Evolutionary conservation across 2,329 filamentous ascomycete genomes (phyloP), one percentile per base, ranked within the genome.

Genomic region (Fusarium armeniacum): DNA sequence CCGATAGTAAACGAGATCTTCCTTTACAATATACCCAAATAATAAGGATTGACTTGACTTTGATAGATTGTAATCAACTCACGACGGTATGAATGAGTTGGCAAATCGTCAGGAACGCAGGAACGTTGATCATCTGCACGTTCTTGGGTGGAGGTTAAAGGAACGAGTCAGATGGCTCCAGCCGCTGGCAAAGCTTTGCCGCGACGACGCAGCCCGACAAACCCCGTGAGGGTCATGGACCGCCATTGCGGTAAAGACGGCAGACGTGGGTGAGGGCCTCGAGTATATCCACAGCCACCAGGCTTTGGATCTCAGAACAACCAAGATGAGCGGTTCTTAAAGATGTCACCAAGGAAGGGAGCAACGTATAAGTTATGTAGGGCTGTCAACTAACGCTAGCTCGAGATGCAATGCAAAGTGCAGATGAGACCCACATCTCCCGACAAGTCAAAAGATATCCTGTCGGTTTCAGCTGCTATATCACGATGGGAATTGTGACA

Each of bases 351-450:
- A 28, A 26, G n/a, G 33, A 51, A 51, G 28, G 30, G 35, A 35
- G 43, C 33, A 51, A 30, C 58, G 20, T 41, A 44, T 33, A 56
- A 56, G 28, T 63, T 58, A 59, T 66, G 64, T 63, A 70, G 52
- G 57, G 66, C 66, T 67, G 47, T 44, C 5, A 38, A 33, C 44
- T 70, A 40, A 22, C 36, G 36, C 20, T 40, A 67, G 57, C 57
- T 43, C 35, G n/a, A 67, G 50, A 66, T 45, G 26, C 26, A 53
- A 69, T 59, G 67, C 44, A 28, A 56, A 67, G 67, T 46, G 58
- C 44, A 52, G 38, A 26, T 40, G 32, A 56, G 62, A 45, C 57
- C 67, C 67, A 64, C 62, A 49, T 55, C 45, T 53, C 46, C 49
- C 28, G 44, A 43, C 24, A 33, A 44, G 47, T 40, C 24, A 33